Evolutionary conservation across 345 rosid genomes (phyloP).

Genomic region (Orychophragmus violaceus): DNA sequence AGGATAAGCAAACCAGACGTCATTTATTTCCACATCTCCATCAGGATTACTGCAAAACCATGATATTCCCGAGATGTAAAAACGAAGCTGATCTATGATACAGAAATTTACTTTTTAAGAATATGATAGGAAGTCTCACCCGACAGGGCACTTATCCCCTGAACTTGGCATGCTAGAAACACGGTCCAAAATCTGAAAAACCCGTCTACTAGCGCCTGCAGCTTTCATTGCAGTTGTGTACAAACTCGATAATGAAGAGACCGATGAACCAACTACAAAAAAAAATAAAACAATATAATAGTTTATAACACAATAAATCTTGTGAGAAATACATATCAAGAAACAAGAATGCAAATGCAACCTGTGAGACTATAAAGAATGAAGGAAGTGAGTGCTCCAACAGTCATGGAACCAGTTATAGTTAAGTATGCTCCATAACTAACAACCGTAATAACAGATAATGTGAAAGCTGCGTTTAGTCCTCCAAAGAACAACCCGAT

Average conservation of each 20-base stretch:
- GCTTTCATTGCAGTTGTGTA: slow-evolving; percentile 96
- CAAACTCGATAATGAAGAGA: slow-evolving; percentile 74
- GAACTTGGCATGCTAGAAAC: slow-evolving; percentile 72
- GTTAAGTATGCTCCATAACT: slow-evolving; percentile 86
- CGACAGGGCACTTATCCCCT: slow-evolving; percentile 68
- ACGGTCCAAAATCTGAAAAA: slow-evolving; percentile 87
- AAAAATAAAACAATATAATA: slow-evolving; percentile 23
- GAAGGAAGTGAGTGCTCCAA: slow-evolving; percentile 90
- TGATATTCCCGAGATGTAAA: neutral
- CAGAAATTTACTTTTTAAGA: neutral
- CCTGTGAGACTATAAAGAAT: slow-evolving; percentile 97
- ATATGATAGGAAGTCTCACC: slow-evolving; percentile 41
- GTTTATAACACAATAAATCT: neutral
- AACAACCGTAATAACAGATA: slow-evolving; percentile 74
- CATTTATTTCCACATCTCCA: slow-evolving; percentile 83
- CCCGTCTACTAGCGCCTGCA: slow-evolving; percentile 92
- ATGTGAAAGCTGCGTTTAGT: slow-evolving; percentile 75
- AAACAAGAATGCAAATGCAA: slow-evolving; percentile 12
- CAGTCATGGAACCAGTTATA: slow-evolving; percentile 74
- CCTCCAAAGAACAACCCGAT: slow-evolving; percentile 79
- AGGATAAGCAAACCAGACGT: slow-evolving; percentile 96
- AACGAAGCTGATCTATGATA: neutral
- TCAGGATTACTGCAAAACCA: slow-evolving; percentile 58
- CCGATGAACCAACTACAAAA: slow-evolving; percentile 77
- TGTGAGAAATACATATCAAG: neutral